Evolutionary conservation across 2,329 filamentous ascomycete genomes (phyloP), one percentile per base, ranked within the genome.

Genomic region (Dactylellina parvicollis): DNA sequence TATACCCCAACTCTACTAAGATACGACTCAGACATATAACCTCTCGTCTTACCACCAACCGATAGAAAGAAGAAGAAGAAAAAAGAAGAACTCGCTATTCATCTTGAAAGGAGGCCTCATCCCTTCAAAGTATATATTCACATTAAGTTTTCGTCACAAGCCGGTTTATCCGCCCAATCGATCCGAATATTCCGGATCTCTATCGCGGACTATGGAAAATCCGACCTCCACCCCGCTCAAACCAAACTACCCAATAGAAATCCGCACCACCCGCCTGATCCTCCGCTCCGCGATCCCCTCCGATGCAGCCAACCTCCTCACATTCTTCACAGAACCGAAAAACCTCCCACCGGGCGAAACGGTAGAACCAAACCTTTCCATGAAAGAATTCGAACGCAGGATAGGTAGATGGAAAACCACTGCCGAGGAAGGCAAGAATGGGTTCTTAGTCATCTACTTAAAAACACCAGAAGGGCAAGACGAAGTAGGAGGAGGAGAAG

Each of bases 391-490:
- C 14, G 52, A 56, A 30, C 14, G 36, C 3, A 18, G 52, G 14
- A 56, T 56, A 4, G 22, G 1, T 5, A 26, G 22, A 40, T 56
- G 52, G 52, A 40, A 40, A 8, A 14, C 4, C 4, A 56, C 14
- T 4, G 52, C 52, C 3, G 20, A 42, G 8, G 34, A 56, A 30
- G 52, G 52, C 2, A 56, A 30, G 34, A 56, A 56, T 42, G 2
- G 34, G 5, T 56, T 56, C n/a, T 20, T 56, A 14, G 36, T 56
- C n/a, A 14, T 56, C 4, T 38, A n/a, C 12, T 38, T 38, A n/a
- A n/a, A n/a, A n/a, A 52, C 47, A 18, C 20, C 36, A 52, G 2
- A 4, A 1, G 12, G 9, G 2, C 9, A 32, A 14, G 12, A 32
- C 4, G 22, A 30, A n/a, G n/a, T n/a, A 30, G 9, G 30, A 10